Evolutionary conservation across 148 eudicot genomes (phyloP), one percentile per base, ranked within the genome.

Genomic region (Nepenthes gracilis): DNA sequence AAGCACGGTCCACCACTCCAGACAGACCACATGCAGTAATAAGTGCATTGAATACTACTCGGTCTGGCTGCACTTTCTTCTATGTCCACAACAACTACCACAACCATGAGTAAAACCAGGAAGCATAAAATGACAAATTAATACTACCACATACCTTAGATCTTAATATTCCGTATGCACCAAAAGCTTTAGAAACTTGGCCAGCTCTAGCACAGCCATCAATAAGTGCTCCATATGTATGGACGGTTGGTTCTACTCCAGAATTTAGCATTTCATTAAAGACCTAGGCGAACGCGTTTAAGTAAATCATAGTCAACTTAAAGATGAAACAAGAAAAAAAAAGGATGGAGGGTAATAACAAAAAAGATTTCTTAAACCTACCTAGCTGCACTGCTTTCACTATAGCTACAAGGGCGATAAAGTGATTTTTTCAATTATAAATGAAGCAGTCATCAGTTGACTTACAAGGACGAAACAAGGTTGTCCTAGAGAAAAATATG

Each of bases 21-120:
- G 95, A 86, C 77, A 86, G 95, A 74, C 96, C 95, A 72, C 99
- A 93, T 63, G 99, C 99, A 68, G 89, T 79, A 76, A 93, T 93
- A 74, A 93, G 96, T 51, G 95, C 96, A 73, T 93, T 93, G 82
- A 93, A 93, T 63, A 93, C 77, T 72, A 93, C 96, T 74, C 95
- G 82, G 63, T 93, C 99, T 82, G 99, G 99, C 78, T 88, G 82
- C 81, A 93, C 91, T 75, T 93, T 84, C 99, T 93, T 88, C 95
- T 82, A 88, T 79, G 80, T 71, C 72, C 68, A 82, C 23, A 60
- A 23, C 54, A 49, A 53, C 32, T 59, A 45, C 15, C 34, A 65
- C n/a, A 58, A 43, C 5, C 12, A 49, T 6, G 23, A 54, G 59
- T 12, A 12, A n/a, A 13, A n/a, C 36, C 0, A 36, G 32, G 36